Evolutionary conservation across 208 protist genomes (phyloP), one percentile per base, ranked within the genome.

Genomic region (Blechomonas ayalai): DNA sequence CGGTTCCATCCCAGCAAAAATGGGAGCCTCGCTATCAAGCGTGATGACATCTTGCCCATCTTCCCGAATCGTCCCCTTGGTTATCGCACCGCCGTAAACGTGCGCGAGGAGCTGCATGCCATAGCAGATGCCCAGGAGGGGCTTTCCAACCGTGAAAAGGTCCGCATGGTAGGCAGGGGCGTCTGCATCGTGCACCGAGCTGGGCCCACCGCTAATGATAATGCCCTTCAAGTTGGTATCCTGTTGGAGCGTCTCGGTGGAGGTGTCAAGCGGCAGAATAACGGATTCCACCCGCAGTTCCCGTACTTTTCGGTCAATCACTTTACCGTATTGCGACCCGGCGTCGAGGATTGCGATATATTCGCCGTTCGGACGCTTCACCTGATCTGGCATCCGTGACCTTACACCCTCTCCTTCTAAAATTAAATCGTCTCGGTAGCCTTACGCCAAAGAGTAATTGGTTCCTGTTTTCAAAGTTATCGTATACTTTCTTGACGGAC

Each of bases 61-160:
- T 54, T 98, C 95, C 32, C 96, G 76, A 24, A 94, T 60, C 5
- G 39, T 57, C 8, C 88, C 93, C 18, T 60, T 60, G 50, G 77
- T 75, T 23, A 98, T 90, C n/a, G 49, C 67, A 18, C 96, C 97
- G 20, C 92, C 92, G 52, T 81, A 92, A 23, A 53, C 27, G 23
- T 62, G 59, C 37, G 79, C 74, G 29, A 98, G 61, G 19, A 98
- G 71, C 70, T 98, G 95, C 80, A 97, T 95, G n/a, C 97, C 97
- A 56, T 98, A 99, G 74, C 97, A 99, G 45, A 99, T 98, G 49
- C 97, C 97, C 1, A 98, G 58, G 4, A 98, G 59, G 1, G 97
- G 95, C 42, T 92, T 79, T 29, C 71, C 69, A 8, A 83, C 39
- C n/a, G 39, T 52, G 54, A 97, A 95, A 13, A 97, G 45, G 13